Conservation (phyloP, 2,329 filamentous ascomycete genomes). For the Coniella lustricola region DNA sequence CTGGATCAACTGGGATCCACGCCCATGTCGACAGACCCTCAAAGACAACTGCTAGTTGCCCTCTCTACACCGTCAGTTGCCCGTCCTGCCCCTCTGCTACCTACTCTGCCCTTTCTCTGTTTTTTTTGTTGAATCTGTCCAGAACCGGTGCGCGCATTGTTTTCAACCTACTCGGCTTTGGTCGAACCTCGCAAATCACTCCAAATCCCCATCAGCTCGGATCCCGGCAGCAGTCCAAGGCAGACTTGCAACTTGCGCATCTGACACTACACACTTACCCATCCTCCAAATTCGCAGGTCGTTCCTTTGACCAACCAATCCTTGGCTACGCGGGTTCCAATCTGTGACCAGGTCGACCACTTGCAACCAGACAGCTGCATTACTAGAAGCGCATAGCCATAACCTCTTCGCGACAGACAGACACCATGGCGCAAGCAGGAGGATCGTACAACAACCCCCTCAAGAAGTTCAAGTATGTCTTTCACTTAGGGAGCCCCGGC, state of each 20-base stretch:
- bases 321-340: not conserved
- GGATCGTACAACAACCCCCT: constrained; percentile 96
- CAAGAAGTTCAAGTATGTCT: constrained; percentile 99
- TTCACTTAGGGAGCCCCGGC: too few species aligned
- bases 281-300: too few species aligned
- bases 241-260: not conserved
- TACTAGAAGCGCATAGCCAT: not conserved
- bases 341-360: not conserved
- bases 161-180: not conserved
- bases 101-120: not conserved
- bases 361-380: not conserved
- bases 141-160: not conserved
- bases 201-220: not conserved
- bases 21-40: constrained; percentile 2
- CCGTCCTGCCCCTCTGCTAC: not conserved
- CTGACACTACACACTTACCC: too few species aligned
- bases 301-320: not conserved
- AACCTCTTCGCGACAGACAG: constrained; percentile 17
- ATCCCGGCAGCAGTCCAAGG: not conserved
- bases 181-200: not conserved
- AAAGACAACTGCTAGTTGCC: constrained; percentile 2
- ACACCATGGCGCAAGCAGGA: constrained; percentile 71
- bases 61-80: constrained; percentile 6
- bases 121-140: constrained; percentile 3
- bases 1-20: not conserved